phyloP scores from a whole-genome alignment of 805 yeast genomes.

The Cyberlindnera amylophila region DNA sequence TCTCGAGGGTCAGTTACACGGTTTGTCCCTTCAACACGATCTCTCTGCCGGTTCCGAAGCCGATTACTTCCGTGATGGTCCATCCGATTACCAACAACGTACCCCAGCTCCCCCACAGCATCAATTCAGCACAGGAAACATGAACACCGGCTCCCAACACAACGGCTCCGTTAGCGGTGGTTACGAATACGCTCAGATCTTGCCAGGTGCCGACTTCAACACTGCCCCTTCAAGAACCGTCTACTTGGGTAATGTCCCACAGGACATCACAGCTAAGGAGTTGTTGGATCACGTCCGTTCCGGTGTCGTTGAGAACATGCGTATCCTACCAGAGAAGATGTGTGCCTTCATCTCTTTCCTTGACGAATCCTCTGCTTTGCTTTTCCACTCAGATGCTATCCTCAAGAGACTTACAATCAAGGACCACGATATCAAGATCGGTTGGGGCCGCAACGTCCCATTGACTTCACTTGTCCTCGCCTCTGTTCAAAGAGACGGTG shows the following conservation, averaged over 20 bases:
- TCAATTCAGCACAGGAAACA: conserved; percentile 1
- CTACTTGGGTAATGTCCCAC: conserved; percentile 83
- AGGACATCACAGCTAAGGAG: conserved; percentile 75
- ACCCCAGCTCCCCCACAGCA: conserved; percentile 3
- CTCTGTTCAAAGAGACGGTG: conserved; percentile 79
- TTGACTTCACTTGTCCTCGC: conserved; percentile 71
- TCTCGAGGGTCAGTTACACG: conserved; percentile 8
- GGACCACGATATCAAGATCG: conserved; percentile 79
- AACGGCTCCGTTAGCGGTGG: not conserved
- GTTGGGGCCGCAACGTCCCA: conserved; percentile 87
- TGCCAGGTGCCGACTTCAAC: conserved; percentile 28
- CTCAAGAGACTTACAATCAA: conserved; percentile 76
- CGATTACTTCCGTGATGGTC: conserved; percentile 8
- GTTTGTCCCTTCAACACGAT: conserved; percentile 6
- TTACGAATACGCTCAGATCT: conserved; percentile 7
- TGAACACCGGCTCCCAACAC: not conserved
- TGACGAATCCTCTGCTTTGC: conserved; percentile 82
- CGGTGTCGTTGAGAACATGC: conserved; percentile 79
- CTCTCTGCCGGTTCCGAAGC: not conserved
- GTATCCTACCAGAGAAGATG: conserved; percentile 75
- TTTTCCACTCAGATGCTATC: conserved; percentile 91
- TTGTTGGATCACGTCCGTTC: conserved; percentile 86
- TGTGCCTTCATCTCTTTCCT: conserved; percentile 90
- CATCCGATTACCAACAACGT: conserved; percentile 3
- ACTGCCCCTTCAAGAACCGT: conserved; percentile 79